Base-by-base conservation (phyloP, 177 flowering plant genomes). In the Vitis hybrid region DNA sequence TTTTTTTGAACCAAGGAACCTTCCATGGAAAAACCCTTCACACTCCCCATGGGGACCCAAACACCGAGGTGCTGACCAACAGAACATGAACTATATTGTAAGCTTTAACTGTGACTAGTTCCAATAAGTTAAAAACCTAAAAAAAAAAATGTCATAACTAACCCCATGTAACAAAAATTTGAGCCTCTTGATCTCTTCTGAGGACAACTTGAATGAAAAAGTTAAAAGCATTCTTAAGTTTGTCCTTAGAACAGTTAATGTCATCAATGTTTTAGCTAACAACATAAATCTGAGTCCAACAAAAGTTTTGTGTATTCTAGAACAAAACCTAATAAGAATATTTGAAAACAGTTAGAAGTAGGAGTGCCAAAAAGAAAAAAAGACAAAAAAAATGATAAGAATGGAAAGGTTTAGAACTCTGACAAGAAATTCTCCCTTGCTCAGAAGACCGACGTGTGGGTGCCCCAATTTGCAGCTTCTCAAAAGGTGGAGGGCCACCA, bases 401-500 rank as follows among this genome's bases (percentile, higher is more conserved):
- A 11, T n/a, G 56, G 40, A 51, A 52, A 9, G 51, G 10, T 4
- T 10, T 3, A 10, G 14, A 68, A 19, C 0, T 77, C 76, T 62
- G 52, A 80, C 77, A 5, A 68, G 85, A 67, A 69, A 34, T 65
- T 74, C 17, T 82, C 5, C 80, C 79, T 10, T 70, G 76, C 52
- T 68, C 78, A 72, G 72, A 64, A 73, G 60, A 49, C 11, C 12
- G 74, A 70, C n/a, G 82, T 10, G 77, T 68, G 45, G 73, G 63
- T 57, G 80, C 74, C 65, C 78, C 85, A 77, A 85, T 73, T 73
- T 90, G 84, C 77, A 95, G 75, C 82, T 91, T 91, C 86, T 90
- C 93, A 79, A 95, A 95, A 55, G 84, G 88, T 45, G 97, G 99
- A 64, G 99, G 99, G 69, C 94, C 89, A 34, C 68, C 81, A 73